phyloP scores from a whole-genome alignment of 2,329 filamentous ascomycete genomes.

The Cordyceps tenuipes region DNA sequence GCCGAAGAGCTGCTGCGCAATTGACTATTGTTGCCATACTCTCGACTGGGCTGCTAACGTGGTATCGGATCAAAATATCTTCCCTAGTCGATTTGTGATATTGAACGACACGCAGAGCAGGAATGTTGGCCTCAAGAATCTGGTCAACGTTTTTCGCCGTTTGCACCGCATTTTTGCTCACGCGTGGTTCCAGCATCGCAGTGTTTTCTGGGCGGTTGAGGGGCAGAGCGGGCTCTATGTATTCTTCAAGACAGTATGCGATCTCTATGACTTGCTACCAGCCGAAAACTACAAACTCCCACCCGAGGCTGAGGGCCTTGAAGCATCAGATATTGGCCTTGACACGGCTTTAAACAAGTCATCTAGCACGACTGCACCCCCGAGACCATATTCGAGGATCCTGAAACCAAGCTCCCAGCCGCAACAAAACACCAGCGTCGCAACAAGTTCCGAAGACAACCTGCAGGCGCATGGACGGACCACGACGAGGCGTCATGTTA shows the following conservation, averaged over 20 bases:
- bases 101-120: slow-evolving; percentile 49
- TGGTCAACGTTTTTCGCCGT: slow-evolving; percentile 90
- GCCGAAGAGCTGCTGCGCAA: slow-evolving; percentile 93
- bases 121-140: slow-evolving; percentile 63
- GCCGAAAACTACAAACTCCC: slow-evolving; percentile 95
- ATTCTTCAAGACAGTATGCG: slow-evolving; percentile 95
- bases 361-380: slow-evolving; percentile 5
- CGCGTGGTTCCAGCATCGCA: slow-evolving; percentile 95
- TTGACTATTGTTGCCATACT: slow-evolving; percentile 98
- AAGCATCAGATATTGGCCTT: slow-evolving; percentile 35
- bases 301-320: slow-evolving; percentile 80
- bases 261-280: slow-evolving; percentile 80
- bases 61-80: slow-evolving; percentile 89
- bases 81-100: slow-evolving; percentile 71
- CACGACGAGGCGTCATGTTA: slow-evolving; percentile 73
- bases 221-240: slow-evolving; percentile 85
- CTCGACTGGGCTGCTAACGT: slow-evolving; percentile 96
- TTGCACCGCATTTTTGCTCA: slow-evolving; percentile 97
- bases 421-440: slow-evolving; percentile 16
- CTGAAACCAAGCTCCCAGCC: slow-evolving; percentile 27
- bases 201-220: slow-evolving; percentile 93
- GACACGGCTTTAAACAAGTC: slow-evolving; percentile 30
- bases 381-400: slow-evolving; percentile 17
- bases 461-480: slow-evolving; percentile 47
- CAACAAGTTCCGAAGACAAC: slow-evolving; percentile 37